These are phyloP conservation scores for Trichoderma parareesei DNA, from an alignment of 495 filamentous ascomycete species.

Conservation along the genomic window DNA sequence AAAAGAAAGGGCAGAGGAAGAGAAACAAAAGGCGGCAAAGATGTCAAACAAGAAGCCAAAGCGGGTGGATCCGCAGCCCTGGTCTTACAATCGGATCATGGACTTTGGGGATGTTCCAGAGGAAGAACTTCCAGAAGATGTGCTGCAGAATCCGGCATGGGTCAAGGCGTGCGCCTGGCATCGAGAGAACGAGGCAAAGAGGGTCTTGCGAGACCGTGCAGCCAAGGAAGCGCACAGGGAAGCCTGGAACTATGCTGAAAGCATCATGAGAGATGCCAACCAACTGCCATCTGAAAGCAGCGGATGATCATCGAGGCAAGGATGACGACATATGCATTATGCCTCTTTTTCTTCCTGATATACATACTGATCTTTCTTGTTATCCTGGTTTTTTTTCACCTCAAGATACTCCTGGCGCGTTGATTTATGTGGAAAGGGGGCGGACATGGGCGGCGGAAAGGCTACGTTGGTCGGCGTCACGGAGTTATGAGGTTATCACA, in stretches of 20 bases:
- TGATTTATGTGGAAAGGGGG: no score
- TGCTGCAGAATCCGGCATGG: conserved; percentile 23
- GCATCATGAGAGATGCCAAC: neutral
- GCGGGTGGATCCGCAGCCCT: conserved; percentile 1
- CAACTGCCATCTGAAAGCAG: neutral
- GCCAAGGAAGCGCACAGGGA: neutral
- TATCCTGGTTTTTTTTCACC: neutral
- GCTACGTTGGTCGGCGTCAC: no score
- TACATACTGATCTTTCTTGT: neutral
- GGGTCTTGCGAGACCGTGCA: neutral
- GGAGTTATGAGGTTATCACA: no score
- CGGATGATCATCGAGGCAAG: neutral
- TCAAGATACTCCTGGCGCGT: no score
- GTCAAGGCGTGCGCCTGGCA: conserved; percentile 17
- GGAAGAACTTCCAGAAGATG: conserved; percentile 16
- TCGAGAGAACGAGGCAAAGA: conserved; percentile 11
- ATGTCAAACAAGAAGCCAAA: neutral
- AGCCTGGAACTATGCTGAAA: neutral
- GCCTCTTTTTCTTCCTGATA: neutral
- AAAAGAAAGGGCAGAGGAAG: conserved; percentile 13
- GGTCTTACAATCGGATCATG: neutral
- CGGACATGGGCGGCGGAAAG: no score
- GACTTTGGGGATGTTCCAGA: conserved; percentile 13
- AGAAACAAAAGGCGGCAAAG: neutral
- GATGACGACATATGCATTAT: neutral